Evolutionary conservation across 1,139 yeast species (phyloP), one percentile per base, ranked within the genome.

Genomic region (Kodamaea ohmeri): DNA sequence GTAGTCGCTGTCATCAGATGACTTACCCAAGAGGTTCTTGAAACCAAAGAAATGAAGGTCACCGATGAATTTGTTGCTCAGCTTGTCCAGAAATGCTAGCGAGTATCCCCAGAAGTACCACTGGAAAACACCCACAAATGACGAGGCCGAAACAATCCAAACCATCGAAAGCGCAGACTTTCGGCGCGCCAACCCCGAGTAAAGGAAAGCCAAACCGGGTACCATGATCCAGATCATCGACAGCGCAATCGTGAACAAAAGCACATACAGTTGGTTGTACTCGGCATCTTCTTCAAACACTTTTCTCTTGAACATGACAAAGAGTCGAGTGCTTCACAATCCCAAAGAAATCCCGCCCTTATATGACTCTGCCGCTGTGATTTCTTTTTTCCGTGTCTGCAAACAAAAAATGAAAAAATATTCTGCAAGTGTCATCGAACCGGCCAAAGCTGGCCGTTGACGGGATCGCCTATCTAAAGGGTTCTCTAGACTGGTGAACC

Each of bases 21-120:
- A 47, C 31, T 63, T 74, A 6, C 82, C 87, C 36, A 84, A 69
- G 11, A 85, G 76, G 56, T 85, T 74, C 55, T 83, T 75, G 55
- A 88, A 78, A 4, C 96, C 97, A 59, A 90, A 87, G 36, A 80
- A 73, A 51, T 80, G 80, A 50, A 92, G 64, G 59, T 90, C 81
- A 4, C 98, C 98, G 51, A 92, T 90, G 58, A 80, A 92, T 30
- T 83, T 80, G 60, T 89, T 88, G 27, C 81, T 65, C 2, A 96
- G 88, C 0, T 84, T 76, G 12, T 71, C 55, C 1, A 92, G 80
- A 53, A 92, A 89, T 3, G 97, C 95, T 35, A 92, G 65, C 0
- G 96, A 87, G 58, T 87, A 92, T 17, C 97, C 97, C 97, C 97
- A 92, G 56, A 92, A 88, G 61, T 89, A 92, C 97, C 97, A 92